These are phyloP conservation scores for Phalaenopsis equestris DNA, from an alignment of 106 monocot species.

Conservation along the genomic window DNA sequence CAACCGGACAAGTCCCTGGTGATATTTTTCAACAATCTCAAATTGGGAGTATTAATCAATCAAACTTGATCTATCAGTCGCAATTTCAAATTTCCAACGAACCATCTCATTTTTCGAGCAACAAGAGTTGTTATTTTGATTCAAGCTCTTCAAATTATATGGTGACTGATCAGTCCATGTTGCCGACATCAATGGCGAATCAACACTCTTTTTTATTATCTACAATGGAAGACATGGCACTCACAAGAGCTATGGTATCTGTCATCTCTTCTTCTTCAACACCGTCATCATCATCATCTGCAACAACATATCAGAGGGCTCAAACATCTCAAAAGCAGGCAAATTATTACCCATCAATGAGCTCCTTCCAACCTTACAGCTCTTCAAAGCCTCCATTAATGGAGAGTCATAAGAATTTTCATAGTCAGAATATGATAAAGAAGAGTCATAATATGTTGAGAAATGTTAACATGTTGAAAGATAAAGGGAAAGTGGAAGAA, in stretches of 20 bases:
- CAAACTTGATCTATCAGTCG: not conserved
- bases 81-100: not conserved
- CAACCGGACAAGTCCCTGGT: not conserved
- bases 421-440: conserved; percentile 59
- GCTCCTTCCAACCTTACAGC: conserved; percentile 49
- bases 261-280: conserved; percentile 46
- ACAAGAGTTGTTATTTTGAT: not conserved
- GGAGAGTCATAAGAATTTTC: not conserved
- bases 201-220: conserved; percentile 18
- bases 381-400: conserved; percentile 1
- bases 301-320: not conserved
- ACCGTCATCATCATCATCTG: conserved; percentile 2
- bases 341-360: not conserved
- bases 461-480: conserved; percentile 14
- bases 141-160: not conserved
- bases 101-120: not conserved
- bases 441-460: conserved; percentile 27
- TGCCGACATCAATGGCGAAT: not conserved
- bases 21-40: conserved; percentile 2
- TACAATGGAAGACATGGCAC: conserved; percentile 38
- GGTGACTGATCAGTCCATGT: not conserved
- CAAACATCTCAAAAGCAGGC: not conserved
- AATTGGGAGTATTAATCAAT: not conserved
- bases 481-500: not conserved
- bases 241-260: conserved; percentile 54